These are phyloP conservation scores for Pichia sp. DNA, from an alignment of 1,139 yeast genomes.

Conservation along the genomic window DNA sequence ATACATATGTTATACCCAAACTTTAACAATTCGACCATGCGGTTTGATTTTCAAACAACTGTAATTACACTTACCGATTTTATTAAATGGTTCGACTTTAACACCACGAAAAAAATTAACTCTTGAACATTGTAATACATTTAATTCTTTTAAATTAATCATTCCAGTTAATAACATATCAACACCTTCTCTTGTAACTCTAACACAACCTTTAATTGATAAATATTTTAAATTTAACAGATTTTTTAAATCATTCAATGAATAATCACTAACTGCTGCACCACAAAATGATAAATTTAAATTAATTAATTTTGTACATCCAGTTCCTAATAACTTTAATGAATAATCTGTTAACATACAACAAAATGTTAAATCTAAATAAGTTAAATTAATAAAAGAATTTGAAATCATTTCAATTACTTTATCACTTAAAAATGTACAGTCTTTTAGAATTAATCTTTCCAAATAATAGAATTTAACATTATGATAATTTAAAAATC, in stretches of 20 bases:
- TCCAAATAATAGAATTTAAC: slow-evolving; percentile 48
- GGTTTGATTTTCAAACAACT: slow-evolving; percentile 57
- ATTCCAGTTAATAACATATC: slow-evolving; percentile 58
- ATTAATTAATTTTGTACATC: slow-evolving; percentile 49
- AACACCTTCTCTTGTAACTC: slow-evolving; percentile 71
- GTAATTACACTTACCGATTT: slow-evolving; percentile 42
- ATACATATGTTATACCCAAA: slow-evolving; percentile 33
- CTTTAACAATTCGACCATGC: slow-evolving; percentile 49
- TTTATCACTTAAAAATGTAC: slow-evolving; percentile 65
- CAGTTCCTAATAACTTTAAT: slow-evolving; percentile 57
- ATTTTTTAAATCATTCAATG: slow-evolving; percentile 52
- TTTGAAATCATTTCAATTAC: slow-evolving; percentile 58
- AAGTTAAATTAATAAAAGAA: slow-evolving; percentile 52
- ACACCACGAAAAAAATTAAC: slow-evolving; percentile 47
- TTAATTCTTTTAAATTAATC: slow-evolving; percentile 46
- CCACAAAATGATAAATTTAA: slow-evolving; percentile 71
- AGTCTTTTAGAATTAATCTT: slow-evolving; percentile 55
- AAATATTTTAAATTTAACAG: slow-evolving; percentile 46
- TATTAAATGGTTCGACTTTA: slow-evolving; percentile 49
- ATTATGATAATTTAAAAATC: slow-evolving; percentile 61
- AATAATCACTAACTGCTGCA: slow-evolving; percentile 69
- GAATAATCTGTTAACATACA: slow-evolving; percentile 69
- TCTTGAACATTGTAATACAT: slow-evolving; percentile 57
- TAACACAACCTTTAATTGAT: slow-evolving; percentile 59
- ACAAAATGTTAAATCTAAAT: slow-evolving; percentile 62